Conservation (phyloP, 2,329 filamentous ascomycete species). For the Neofusicoccum cordaticola region DNA sequence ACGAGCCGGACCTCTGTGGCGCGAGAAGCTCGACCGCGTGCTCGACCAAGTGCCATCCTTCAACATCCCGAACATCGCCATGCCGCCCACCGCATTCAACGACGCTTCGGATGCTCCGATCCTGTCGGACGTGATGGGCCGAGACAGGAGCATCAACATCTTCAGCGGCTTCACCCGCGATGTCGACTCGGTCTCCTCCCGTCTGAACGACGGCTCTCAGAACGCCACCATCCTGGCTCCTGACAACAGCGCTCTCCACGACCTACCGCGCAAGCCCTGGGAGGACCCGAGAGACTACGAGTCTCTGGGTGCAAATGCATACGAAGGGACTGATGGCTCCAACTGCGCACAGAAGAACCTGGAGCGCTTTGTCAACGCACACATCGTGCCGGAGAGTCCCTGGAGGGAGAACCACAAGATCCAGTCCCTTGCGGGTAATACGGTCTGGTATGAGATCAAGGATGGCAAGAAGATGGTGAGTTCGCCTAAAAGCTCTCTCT, state of each 20-base stretch:
- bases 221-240: constrained; percentile 89
- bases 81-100: constrained; percentile 24
- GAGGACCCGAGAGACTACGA: constrained; percentile 72
- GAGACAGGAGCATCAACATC: constrained; percentile 74
- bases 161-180: constrained; percentile 81
- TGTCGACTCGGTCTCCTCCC: constrained; percentile 64
- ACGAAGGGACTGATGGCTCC: constrained; percentile 71
- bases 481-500: constrained; percentile 18
- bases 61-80: constrained; percentile 23
- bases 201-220: constrained; percentile 62
- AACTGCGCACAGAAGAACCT: constrained; percentile 76
- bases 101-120: constrained; percentile 41
- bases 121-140: constrained; percentile 80
- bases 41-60: constrained; percentile 27
- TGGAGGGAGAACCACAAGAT: constrained; percentile 69
- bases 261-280: constrained; percentile 82
- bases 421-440: constrained; percentile 64
- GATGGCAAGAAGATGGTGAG: constrained; percentile 66
- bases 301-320: constrained; percentile 65
- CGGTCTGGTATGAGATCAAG: constrained; percentile 79
- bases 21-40: constrained; percentile 26
- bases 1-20: constrained; percentile 28
- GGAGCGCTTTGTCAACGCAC: constrained; percentile 77
- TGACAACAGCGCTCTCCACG: constrained; percentile 75
- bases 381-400: constrained; percentile 72